A percentile compares a stretch with the other conserved stretches of the same genome.
Conservation (phyloP, 192 early-diverging fungal species). For the Entophlyctis helioformis region DNA sequence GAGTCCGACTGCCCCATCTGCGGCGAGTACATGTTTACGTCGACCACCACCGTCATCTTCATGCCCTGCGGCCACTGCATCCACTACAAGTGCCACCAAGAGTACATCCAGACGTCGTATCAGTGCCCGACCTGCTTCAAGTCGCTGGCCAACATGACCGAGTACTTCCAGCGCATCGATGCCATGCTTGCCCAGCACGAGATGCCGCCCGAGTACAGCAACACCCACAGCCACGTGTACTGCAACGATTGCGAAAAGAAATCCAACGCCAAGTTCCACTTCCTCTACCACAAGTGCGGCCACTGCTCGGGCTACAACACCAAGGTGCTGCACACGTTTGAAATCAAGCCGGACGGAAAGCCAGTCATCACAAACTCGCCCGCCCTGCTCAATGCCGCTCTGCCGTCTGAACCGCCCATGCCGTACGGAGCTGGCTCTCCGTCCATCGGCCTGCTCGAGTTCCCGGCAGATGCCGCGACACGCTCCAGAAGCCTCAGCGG, state of each 20-base stretch:
- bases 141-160: conserved; percentile 73
- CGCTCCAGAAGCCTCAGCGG: too few species aligned
- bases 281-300: conserved; percentile 90
- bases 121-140: conserved; percentile 93
- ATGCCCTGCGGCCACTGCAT: conserved; percentile 91
- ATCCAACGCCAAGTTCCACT: conserved; percentile 78
- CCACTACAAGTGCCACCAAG: conserved; percentile 72
- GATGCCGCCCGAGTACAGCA: conserved; percentile 85
- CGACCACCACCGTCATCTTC: conserved; percentile 64
- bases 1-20: conserved; percentile 94
- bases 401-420: too few species aligned
- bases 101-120: conserved; percentile 80
- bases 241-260: conserved; percentile 94
- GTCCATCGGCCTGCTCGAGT: too few species aligned
- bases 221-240: conserved; percentile 59
- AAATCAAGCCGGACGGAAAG: conserved; percentile 10
- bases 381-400: too few species aligned
- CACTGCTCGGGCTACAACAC: conserved; percentile 87
- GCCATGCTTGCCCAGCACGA: conserved; percentile 58
- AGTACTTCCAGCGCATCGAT: conserved; percentile 77
- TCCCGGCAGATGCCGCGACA: too few species aligned
- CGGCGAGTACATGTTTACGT: conserved; percentile 89
- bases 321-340: conserved; percentile 55
- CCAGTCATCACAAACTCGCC: too few species aligned
- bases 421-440: too few species aligned